Conservation (phyloP, 1,139 yeast species). For the Lodderomyces beijingensis region DNA sequence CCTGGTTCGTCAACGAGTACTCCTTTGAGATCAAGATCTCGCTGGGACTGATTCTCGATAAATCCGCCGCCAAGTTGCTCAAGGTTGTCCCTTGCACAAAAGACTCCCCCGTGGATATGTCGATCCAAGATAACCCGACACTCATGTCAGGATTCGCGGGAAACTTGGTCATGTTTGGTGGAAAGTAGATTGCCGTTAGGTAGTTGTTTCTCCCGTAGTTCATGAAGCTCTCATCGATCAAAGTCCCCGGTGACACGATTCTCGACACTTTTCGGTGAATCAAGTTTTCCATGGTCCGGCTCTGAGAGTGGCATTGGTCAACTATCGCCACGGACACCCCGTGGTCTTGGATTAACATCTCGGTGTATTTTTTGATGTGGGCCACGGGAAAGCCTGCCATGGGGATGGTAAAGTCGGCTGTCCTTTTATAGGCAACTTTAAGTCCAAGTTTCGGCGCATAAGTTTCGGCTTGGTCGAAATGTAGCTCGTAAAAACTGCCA, state of each 20-base stretch:
- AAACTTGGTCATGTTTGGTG: conserved; percentile 39
- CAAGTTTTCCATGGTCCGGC: conserved; percentile 23
- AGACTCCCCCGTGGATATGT: conserved; percentile 78
- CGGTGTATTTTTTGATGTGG: conserved; percentile 70
- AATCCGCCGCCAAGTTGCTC: conserved; percentile 52
- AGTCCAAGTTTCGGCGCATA: conserved; percentile 72
- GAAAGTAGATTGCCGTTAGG: conserved; percentile 60
- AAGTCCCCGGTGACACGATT: conserved; percentile 88
- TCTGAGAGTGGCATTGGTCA: conserved; percentile 52
- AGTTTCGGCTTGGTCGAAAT: conserved; percentile 79
- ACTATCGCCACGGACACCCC: conserved; percentile 74
- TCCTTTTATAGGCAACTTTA: conserved; percentile 36
- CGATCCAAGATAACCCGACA: conserved; percentile 85
- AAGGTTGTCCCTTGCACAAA: conserved; percentile 60
- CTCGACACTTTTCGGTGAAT: conserved; percentile 71
- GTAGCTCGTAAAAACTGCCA: conserved; percentile 84
- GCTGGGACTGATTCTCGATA: conserved; percentile 63
- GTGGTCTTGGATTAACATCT: conserved; percentile 64
- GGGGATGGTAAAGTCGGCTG: conserved; percentile 50
- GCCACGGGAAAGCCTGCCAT: conserved; percentile 89
- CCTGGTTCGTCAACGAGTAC: conserved; percentile 14
- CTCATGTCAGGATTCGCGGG: conserved; percentile 42
- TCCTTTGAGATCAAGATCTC: conserved; percentile 50
- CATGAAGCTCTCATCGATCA: conserved; percentile 80
- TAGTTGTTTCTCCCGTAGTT: conserved; percentile 70